Percentiles rank a stretch among this genome's conserved stretches.
phyloP scores from a whole-genome alignment of 2,329 filamentous ascomycete genomes.

The Aspergillus sp. region DNA sequence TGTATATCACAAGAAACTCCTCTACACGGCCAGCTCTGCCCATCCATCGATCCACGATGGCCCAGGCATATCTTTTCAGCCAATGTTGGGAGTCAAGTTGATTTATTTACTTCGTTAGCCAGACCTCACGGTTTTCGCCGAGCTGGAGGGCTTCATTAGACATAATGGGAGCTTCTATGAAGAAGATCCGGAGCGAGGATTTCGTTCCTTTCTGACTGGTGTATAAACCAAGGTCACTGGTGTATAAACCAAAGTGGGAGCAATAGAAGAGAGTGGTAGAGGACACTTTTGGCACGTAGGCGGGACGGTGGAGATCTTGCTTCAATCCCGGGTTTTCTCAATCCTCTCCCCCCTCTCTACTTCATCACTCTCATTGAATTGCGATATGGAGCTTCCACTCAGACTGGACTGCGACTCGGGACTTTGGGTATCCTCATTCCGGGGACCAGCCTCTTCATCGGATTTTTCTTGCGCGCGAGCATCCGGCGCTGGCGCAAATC shows the following conservation, averaged over 20 bases:
- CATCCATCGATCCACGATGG: too few relatives aligned
- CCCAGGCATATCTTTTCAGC: too few relatives aligned
- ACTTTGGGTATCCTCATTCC: background rate
- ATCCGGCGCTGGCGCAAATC: conserved; percentile 27
- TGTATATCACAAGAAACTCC: too few relatives aligned
- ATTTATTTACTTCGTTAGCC: too few relatives aligned
- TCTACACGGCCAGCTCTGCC: too few relatives aligned
- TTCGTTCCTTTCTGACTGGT: too few relatives aligned
- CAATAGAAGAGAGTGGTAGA: background rate
- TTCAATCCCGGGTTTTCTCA: background rate
- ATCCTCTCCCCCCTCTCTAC: background rate
- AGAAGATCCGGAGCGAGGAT: too few relatives aligned
- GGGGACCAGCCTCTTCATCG: conserved; percentile 1
- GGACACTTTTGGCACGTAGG: background rate
- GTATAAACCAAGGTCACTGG: background rate
- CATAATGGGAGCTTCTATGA: too few relatives aligned
- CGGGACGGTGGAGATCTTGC: background rate
- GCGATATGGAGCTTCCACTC: background rate
- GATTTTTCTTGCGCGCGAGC: conserved; percentile 1
- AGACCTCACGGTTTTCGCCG: too few relatives aligned
- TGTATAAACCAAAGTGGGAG: background rate
- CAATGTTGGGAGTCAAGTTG: too few relatives aligned
- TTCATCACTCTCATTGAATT: background rate
- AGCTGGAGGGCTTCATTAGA: too few relatives aligned
- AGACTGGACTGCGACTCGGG: background rate